phyloP scores from a whole-genome alignment of 768 basidiomycete species.

The Phanerochaete carnosa region DNA sequence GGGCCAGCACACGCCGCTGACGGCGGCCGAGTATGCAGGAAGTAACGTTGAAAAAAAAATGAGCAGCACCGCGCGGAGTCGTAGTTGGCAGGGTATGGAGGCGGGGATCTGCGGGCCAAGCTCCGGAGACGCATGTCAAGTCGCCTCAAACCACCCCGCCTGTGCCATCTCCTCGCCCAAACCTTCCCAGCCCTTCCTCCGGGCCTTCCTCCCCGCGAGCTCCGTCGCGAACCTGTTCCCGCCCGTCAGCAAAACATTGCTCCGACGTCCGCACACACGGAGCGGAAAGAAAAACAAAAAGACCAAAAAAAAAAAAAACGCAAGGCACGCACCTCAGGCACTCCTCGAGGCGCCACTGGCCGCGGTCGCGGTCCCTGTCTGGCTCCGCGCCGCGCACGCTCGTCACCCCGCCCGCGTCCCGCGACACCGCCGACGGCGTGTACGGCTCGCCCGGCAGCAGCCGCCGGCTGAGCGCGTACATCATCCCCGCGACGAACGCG shows the following conservation, averaged over 20 bases:
- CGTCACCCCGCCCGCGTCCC: constrained; percentile 1
- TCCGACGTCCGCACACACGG: background rate
- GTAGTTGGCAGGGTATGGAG: no score
- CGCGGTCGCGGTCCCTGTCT: constrained; percentile 26
- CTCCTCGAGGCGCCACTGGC: constrained; percentile 78
- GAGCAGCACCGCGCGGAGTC: background rate
- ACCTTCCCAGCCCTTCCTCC: constrained; percentile 60
- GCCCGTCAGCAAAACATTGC: no score
- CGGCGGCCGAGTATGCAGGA: background rate
- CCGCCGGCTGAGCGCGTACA: constrained; percentile 71
- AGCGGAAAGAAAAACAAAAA: no score
- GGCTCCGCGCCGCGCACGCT: constrained; percentile 22
- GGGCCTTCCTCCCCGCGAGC: constrained; percentile 71
- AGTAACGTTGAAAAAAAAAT: background rate
- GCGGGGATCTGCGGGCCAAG: no score
- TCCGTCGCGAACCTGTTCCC: constrained; percentile 91
- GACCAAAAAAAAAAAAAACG: no score
- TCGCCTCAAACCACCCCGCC: constrained; percentile 71
- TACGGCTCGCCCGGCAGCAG: constrained; percentile 77
- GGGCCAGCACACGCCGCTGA: background rate
- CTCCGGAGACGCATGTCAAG: background rate
- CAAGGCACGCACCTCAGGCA: constrained; percentile 72
- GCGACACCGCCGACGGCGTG: constrained; percentile 35
- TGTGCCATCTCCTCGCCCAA: constrained; percentile 70
- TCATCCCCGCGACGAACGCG: constrained; percentile 86